Evolutionary conservation across 2,329 filamentous ascomycete genomes (phyloP).

Genomic region (Microcyclospora pomicola): DNA sequence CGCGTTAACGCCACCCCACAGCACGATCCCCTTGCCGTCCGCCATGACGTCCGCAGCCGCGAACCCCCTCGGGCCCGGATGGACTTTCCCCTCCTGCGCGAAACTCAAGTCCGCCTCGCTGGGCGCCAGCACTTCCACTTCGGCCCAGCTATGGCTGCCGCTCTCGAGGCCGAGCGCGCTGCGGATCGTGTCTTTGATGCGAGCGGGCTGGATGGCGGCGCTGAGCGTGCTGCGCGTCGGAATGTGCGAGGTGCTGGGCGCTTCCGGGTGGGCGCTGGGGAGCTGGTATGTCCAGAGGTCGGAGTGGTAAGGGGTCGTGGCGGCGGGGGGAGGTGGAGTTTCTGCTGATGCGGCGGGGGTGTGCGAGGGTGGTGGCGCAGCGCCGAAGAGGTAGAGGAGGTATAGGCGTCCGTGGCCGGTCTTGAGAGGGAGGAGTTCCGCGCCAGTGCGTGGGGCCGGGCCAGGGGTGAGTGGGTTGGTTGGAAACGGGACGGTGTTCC

Average conservation of each 20-base stretch:
- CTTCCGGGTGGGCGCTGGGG: conserved; percentile 21
- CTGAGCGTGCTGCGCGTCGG: conserved; percentile 6
- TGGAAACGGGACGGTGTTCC: conserved; percentile 29
- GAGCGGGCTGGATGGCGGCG: conserved; percentile 27
- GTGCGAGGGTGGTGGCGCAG: conserved; percentile 7
- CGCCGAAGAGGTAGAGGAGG: conserved; percentile 30
- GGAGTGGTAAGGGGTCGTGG: conserved; percentile 18
- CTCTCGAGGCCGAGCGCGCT: conserved; percentile 27
- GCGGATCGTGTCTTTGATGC: conserved; percentile 31
- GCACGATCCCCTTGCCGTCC: conserved; percentile 24
- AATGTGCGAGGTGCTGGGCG: conserved; percentile 9
- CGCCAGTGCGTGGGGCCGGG: conserved; percentile 26
- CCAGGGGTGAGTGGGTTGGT: conserved; percentile 31
- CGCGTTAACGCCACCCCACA: conserved; percentile 32
- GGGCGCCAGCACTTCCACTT: conserved; percentile 27
- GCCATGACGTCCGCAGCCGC: conserved; percentile 28
- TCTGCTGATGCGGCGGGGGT: conserved; percentile 2
- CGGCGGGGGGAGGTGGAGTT: conserved; percentile 8
- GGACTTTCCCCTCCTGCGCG: conserved; percentile 27
- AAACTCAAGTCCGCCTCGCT: conserved; percentile 16
- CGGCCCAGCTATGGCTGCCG: conserved; percentile 29
- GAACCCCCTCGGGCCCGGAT: conserved; percentile 30
- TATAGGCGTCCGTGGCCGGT: conserved; percentile 33
- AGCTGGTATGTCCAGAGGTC: conserved; percentile 34
- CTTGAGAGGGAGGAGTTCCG: conserved; percentile 26